These are phyloP conservation scores for Xylaria cubensis DNA, from an alignment of 495 filamentous ascomycete genomes.

Conservation along the genomic window DNA sequence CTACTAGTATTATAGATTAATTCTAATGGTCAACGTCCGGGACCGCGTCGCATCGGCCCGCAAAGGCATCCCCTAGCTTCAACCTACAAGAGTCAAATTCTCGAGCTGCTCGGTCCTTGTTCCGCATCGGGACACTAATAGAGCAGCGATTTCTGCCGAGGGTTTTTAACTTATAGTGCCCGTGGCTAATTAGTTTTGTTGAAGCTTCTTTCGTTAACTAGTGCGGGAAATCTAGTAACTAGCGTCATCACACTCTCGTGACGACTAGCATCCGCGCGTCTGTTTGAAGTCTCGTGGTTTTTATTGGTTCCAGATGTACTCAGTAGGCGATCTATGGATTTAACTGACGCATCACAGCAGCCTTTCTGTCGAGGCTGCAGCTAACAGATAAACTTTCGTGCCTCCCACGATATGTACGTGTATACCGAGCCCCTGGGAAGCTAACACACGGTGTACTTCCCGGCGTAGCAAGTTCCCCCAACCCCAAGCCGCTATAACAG, in stretches of 20 bases:
- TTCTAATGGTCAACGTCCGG: neutral
- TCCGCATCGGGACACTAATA: neutral
- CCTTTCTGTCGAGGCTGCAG: conserved; percentile 6
- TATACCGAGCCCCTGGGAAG: neutral
- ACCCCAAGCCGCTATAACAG: neutral
- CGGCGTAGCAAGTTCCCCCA: neutral
- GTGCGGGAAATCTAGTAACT: neutral
- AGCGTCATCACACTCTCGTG: neutral
- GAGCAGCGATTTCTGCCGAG: neutral
- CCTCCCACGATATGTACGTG: neutral
- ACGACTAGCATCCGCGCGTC: conserved; percentile 24
- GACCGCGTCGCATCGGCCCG: conserved; percentile 14
- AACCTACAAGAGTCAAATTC: neutral
- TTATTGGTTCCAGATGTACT: neutral
- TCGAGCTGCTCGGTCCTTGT: neutral
- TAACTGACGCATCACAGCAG: neutral
- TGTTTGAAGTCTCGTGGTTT: conserved; percentile 2
- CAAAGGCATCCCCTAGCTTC: conserved; percentile 5
- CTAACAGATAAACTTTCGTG: conserved; percentile 13
- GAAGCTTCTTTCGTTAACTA: neutral
- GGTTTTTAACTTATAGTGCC: neutral
- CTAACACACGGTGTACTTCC: neutral
- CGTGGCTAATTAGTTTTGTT: neutral
- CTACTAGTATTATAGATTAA: neutral
- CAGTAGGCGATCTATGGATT: neutral